phyloP scores from a whole-genome alignment of 2,329 filamentous ascomycete genomes.

The Apiospora marii region DNA sequence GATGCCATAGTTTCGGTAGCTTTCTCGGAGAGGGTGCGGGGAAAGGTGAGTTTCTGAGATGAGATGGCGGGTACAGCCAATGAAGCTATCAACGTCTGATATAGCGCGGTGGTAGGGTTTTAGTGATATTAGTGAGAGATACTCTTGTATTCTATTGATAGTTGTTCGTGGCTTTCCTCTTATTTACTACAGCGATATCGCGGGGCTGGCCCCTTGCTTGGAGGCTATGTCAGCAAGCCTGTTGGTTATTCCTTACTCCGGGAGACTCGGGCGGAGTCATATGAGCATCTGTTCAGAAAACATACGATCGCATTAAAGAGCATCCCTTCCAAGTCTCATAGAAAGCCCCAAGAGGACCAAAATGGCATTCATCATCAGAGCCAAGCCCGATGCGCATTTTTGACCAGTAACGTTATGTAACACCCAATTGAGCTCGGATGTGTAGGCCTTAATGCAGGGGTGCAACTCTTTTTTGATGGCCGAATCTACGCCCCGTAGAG shows the following conservation, averaged over 20 bases:
- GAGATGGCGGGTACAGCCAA: not conserved
- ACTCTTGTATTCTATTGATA: not conserved
- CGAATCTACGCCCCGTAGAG: not conserved
- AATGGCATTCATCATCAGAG: not conserved
- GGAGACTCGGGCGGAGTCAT: not conserved
- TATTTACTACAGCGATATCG: not conserved
- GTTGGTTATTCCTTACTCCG: not conserved
- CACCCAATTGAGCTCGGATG: not conserved
- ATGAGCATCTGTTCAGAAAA: not conserved
- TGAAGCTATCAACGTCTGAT: not conserved
- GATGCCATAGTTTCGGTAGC: constrained; percentile 45
- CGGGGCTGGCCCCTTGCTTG: not conserved
- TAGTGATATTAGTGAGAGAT: not conserved
- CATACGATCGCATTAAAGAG: not conserved
- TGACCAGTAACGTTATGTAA: not conserved
- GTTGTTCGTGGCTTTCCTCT: not conserved
- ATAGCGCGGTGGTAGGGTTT: not conserved
- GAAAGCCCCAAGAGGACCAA: not conserved
- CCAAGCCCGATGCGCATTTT: not conserved
- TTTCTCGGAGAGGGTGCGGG: not conserved
- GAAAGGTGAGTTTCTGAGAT: not conserved
- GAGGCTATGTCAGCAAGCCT: not conserved
- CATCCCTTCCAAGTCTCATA: not conserved
- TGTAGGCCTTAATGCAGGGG: not conserved
- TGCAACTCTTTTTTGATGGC: too few relatives aligned